These are phyloP conservation scores for Gnaphalium uliginosum DNA, from an alignment of 129 eudicot species.

Conservation along the genomic window DNA sequence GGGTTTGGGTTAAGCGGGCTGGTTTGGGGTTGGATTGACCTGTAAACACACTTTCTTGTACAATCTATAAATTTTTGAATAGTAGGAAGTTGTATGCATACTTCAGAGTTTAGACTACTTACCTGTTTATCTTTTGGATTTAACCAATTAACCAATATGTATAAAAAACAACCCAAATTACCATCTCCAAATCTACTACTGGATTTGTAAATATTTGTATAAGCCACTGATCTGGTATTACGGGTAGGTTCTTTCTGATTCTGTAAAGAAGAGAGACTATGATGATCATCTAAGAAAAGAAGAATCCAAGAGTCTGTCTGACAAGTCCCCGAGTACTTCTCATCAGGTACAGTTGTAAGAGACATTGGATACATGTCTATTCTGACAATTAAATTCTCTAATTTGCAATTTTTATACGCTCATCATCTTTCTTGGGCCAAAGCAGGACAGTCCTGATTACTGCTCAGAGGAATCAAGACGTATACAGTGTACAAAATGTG, in stretches of 20 bases:
- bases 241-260: constrained; percentile 89
- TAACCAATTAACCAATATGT: neutral
- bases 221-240: constrained; percentile 65
- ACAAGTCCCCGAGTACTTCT: constrained; percentile 71
- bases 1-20: neutral
- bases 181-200: neutral
- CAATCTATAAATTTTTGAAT: too few species aligned
- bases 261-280: constrained; percentile 77
- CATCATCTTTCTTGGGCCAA: neutral
- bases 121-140: neutral
- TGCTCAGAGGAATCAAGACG: constrained; percentile 93
- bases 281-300: constrained; percentile 90
- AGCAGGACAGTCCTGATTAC: constrained; percentile 54
- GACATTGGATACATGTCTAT: neutral
- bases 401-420: neutral
- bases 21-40: neutral
- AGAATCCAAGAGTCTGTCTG: constrained; percentile 60
- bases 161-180: neutral
- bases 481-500: constrained; percentile 70
- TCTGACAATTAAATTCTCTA: neutral
- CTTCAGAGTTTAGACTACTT: neutral
- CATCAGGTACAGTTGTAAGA: constrained; percentile 52
- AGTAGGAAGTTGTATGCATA: neutral
- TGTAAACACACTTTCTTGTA: neutral
- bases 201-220: neutral